Evolutionary conservation across 2,329 filamentous ascomycete species (phyloP), one percentile per base, ranked within the genome.

Genomic region (Thermomyces lanuginosus): DNA sequence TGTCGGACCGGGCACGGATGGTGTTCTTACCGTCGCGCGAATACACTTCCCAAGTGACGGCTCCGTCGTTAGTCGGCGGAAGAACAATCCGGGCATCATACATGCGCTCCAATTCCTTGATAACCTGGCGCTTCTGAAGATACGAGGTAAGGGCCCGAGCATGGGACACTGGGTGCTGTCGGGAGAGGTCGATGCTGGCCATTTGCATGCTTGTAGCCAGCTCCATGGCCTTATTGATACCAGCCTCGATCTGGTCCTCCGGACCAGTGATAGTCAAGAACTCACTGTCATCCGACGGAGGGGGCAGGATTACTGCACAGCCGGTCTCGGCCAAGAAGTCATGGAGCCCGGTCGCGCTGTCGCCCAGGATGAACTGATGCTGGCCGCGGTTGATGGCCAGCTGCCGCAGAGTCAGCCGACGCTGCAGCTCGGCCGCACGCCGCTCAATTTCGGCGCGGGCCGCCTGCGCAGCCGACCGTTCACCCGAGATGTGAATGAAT

Each of bases 351-450:
- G 79, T 68, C 34, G 80, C 83, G 35, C 75, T 69, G 35, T 86
- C 74, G 27, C 86, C 86, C 36, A 92, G 74, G 45, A 98, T 89
- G 61, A 93, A 95, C 50, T 92, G 84, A 50, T 95, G 89, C 27
- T 82, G 74, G 25, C 81, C 82, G 35, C 76, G 76, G 51, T 86
- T 78, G 40, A 95, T 81, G 4, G 76, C 69, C 21, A 83, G 61
- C 51, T 91, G 76, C 40, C 89, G 72, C 25, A 89, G 61, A 21
- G 76, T 70, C 26, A 95, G 62, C 47, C 80, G 72, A 32, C 71
- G 69, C 39, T 76, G 72, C 12, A 98, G 67, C 45, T 86, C 68
- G 34, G 76, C 69, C 5, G 74, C 81, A 32, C 76, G 69, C 25
- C 72, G 72, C 53, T 93, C 83, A 38, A 95, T 77, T 43, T 80